phyloP scores from a whole-genome alignment of 768 basidiomycete genomes.

The Kwoniella botswanensis region DNA sequence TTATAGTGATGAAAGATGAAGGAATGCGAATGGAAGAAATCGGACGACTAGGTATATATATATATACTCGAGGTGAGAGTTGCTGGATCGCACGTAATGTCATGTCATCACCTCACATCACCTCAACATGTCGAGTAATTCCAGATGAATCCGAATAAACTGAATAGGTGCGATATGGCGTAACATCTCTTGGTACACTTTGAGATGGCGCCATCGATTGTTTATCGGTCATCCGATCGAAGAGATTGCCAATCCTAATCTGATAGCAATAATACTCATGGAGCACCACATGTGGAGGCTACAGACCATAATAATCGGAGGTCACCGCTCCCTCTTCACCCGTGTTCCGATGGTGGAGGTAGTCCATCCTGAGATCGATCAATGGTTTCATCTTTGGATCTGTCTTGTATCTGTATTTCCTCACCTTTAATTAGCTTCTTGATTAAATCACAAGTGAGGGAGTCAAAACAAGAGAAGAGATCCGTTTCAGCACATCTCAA shows the following conservation, averaged over 20 bases:
- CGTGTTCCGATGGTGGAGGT: conserved; percentile 4
- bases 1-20: neutral
- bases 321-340: neutral
- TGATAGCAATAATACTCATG: neutral
- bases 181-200: neutral
- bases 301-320: neutral
- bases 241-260: conserved; percentile 1
- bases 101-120: neutral
- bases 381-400: neutral
- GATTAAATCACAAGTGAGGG: neutral
- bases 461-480: neutral
- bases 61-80: neutral
- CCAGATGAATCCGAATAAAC: neutral
- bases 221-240: neutral
- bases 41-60: conserved; percentile 5
- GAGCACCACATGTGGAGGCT: neutral
- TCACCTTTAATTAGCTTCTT: neutral
- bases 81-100: conserved; percentile 6
- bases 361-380: neutral
- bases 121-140: neutral
- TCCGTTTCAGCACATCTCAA: conserved; percentile 1
- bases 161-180: neutral
- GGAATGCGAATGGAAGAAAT: neutral
- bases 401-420: neutral
- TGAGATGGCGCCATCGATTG: conserved; percentile 12